A percentile compares a stretch with the other conserved stretches of the same genome.
Evolutionary conservation across 1,284 basidiomycete genomes (phyloP).

Genomic region (Irpex sp.): DNA sequence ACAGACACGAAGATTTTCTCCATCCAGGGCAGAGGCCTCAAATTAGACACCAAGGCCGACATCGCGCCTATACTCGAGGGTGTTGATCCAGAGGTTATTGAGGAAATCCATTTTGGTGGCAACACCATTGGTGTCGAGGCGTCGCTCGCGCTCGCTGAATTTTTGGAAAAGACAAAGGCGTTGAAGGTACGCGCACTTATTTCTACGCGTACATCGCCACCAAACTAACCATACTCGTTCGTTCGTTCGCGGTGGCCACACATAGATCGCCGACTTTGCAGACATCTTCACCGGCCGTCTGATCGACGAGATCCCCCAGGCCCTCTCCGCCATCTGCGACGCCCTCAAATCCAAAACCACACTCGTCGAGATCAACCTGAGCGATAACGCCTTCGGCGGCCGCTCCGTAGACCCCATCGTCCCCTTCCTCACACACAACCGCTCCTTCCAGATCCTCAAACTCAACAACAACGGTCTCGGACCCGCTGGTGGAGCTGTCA

Average conservation of each 20-base stretch:
- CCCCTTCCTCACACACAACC: constrained; percentile 81
- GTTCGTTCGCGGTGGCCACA: constrained; percentile 1
- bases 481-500: constrained; percentile 82
- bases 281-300: constrained; percentile 98
- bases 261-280: constrained; percentile 89
- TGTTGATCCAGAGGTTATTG: constrained; percentile 63
- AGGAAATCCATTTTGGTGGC: constrained; percentile 92
- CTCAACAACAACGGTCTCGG: constrained; percentile 98
- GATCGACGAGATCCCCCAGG: constrained; percentile 92
- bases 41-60: constrained; percentile 79
- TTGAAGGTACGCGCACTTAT: constrained; percentile 51
- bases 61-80: constrained; percentile 76
- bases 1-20: constrained; percentile 41
- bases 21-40: constrained; percentile 74
- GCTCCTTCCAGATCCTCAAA: constrained; percentile 77
- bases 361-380: constrained; percentile 87
- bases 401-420: constrained; percentile 95
- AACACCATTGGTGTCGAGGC: constrained; percentile 97
- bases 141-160: constrained; percentile 80
- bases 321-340: constrained; percentile 86
- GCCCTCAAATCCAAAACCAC: constrained; percentile 78
- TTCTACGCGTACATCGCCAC: not conserved
- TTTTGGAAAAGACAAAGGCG: constrained; percentile 66
- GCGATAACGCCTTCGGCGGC: constrained; percentile 96
- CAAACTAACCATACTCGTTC: not conserved